phyloP scores from a whole-genome alignment of 495 filamentous ascomycete genomes.

The Patellaria atrata region DNA sequence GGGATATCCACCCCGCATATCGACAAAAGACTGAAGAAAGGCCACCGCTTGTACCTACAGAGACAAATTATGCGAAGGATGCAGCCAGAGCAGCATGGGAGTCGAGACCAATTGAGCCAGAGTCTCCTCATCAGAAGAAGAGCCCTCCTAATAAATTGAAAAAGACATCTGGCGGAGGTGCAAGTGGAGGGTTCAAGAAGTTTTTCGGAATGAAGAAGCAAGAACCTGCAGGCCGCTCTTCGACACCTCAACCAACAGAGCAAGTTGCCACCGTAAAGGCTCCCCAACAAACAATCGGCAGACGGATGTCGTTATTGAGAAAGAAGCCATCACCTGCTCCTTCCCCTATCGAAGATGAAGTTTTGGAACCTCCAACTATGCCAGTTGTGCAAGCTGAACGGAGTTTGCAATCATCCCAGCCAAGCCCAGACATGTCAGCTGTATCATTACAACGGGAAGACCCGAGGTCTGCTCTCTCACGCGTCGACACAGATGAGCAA shows the following conservation, averaged over 20 bases:
- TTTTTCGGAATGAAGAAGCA: constrained; percentile 47
- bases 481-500: constrained; percentile 50
- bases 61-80: constrained; percentile 1
- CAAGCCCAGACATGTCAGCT: constrained; percentile 14
- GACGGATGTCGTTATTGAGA: constrained; percentile 17
- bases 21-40: constrained; percentile 15
- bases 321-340: constrained; percentile 16
- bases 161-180: constrained; percentile 32
- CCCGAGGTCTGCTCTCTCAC: constrained; percentile 38
- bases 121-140: constrained; percentile 11
- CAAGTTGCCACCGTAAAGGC: neutral
- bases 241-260: constrained; percentile 5
- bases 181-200: constrained; percentile 49
- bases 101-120: constrained; percentile 1
- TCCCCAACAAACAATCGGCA: constrained; percentile 7
- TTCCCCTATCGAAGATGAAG: constrained; percentile 17
- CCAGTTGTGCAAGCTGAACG: constrained; percentile 1
- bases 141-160: constrained; percentile 37
- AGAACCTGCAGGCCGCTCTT: constrained; percentile 5
- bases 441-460: constrained; percentile 32
- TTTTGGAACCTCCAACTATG: constrained; percentile 26
- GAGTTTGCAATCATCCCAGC: constrained; percentile 7
- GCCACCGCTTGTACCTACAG: constrained; percentile 4
- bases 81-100: neutral
- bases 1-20: constrained; percentile 25